Percentiles rank a stretch among this genome's conserved stretches.
Conservation (phyloP, 192 early-diverging fungal genomes). For the Dissophora ornata region DNA sequence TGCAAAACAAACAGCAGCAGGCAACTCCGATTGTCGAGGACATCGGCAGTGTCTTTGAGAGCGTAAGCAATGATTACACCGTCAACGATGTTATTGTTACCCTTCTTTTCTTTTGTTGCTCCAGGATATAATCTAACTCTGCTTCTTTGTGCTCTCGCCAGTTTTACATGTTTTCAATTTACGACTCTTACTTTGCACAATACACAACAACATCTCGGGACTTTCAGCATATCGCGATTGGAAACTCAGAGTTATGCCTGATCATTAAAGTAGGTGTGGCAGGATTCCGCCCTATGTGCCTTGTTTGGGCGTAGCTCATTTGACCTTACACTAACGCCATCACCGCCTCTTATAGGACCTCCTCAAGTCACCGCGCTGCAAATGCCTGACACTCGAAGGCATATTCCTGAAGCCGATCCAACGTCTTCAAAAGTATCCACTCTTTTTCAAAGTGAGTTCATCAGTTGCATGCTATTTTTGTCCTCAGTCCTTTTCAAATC, state of each 20-base stretch:
- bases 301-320: background rate
- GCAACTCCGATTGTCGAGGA: constrained; percentile 24
- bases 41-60: constrained; percentile 48
- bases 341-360: constrained; percentile 10
- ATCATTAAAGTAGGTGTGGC: constrained; percentile 36
- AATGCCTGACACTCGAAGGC: constrained; percentile 55
- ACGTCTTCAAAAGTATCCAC: constrained; percentile 59
- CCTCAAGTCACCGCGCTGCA: constrained; percentile 47
- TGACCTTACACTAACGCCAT: background rate
- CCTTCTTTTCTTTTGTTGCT: background rate
- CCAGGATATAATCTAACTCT: background rate
- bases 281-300: too few species aligned
- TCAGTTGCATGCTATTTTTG: too few species aligned
- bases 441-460: constrained; percentile 57
- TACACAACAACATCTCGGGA: constrained; percentile 39
- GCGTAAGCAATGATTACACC: constrained; percentile 14
- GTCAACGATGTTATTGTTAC: too few species aligned
- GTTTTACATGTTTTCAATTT: constrained; percentile 54
- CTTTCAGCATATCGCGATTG: constrained; percentile 33
- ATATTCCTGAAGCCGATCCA: constrained; percentile 61
- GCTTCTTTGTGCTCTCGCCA: background rate
- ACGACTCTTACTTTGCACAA: constrained; percentile 52
- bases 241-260: constrained; percentile 29
- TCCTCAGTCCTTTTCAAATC: too few species aligned
- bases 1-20: constrained; percentile 40